Conservation (phyloP, 768 basidiomycete species). For the Naganishia onofrii region DNA sequence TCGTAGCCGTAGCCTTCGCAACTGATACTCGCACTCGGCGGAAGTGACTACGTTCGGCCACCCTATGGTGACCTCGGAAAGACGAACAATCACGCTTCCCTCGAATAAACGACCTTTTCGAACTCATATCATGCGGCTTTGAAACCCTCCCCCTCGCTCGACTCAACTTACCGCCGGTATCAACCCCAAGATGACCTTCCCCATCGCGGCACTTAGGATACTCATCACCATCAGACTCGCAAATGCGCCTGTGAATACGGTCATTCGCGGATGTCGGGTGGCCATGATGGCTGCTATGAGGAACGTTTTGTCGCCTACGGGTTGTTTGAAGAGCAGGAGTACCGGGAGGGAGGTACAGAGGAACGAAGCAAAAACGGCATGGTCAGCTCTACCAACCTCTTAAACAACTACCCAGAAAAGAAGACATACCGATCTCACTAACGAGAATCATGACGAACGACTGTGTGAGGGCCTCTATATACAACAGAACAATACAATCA, state of each 20-base stretch:
- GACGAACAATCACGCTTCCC: not conserved
- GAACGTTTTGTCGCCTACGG: constrained; percentile 83
- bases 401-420: not conserved
- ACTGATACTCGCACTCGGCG: not conserved
- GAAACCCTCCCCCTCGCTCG: not conserved
- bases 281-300: constrained; percentile 77
- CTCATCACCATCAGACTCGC: constrained; percentile 88
- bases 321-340: constrained; percentile 52
- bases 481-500: not conserved
- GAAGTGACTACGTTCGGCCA: not conserved
- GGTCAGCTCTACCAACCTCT: not conserved
- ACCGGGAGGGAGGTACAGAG: too few species aligned
- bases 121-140: not conserved
- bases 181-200: constrained; percentile 79
- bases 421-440: constrained; percentile 39
- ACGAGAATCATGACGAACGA: constrained; percentile 87
- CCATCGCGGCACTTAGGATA: constrained; percentile 86
- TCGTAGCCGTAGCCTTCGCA: too few species aligned
- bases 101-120: not conserved
- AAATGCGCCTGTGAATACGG: constrained; percentile 86
- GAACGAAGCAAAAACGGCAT: too few species aligned
- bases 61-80: not conserved
- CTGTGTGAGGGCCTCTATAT: constrained; percentile 62
- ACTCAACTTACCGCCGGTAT: constrained; percentile 60
- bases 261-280: constrained; percentile 75